Evolutionary conservation across 768 basidiomycete genomes (phyloP).

Genomic region (Hortiboletus flavorubellus): DNA sequence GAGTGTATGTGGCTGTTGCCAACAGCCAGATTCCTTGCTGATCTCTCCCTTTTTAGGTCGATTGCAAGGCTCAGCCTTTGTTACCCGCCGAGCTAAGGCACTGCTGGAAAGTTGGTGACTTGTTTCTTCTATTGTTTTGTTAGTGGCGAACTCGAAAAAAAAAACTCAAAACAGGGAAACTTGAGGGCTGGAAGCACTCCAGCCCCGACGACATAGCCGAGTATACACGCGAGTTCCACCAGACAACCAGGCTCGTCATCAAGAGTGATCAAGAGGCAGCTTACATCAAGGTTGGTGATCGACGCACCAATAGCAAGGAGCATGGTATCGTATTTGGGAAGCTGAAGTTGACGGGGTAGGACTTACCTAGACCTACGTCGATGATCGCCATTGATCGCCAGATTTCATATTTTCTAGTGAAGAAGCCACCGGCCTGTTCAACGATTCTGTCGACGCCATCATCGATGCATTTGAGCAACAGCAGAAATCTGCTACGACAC

Average conservation of each 20-base stretch:
- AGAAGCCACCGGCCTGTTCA: conserved; percentile 12
- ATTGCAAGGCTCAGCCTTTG: not conserved
- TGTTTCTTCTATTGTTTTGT: not conserved
- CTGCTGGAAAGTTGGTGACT: not conserved
- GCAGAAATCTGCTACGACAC: not conserved
- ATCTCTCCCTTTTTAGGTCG: not conserved
- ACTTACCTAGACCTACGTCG: not conserved
- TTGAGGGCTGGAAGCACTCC: conserved; percentile 1
- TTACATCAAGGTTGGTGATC: conserved; percentile 5
- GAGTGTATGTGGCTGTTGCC: not conserved
- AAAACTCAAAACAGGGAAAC: not conserved
- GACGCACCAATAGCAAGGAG: not conserved
- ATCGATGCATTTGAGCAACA: conserved; percentile 13
- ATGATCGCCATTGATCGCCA: not conserved
- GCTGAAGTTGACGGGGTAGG: conserved; percentile 13
- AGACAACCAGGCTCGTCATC: not conserved
- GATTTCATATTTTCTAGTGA: not conserved
- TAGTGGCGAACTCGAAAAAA: not conserved
- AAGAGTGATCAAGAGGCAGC: conserved; percentile 5
- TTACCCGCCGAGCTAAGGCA: not conserved
- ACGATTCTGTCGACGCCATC: conserved; percentile 5
- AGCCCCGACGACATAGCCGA: not conserved
- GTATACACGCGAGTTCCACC: conserved; percentile 1
- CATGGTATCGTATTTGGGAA: conserved; percentile 2
- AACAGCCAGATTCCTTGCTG: not conserved